These are phyloP conservation scores for Penicillium sp. DNA, from an alignment of 2,329 filamentous ascomycete species.

Conservation along the genomic window DNA sequence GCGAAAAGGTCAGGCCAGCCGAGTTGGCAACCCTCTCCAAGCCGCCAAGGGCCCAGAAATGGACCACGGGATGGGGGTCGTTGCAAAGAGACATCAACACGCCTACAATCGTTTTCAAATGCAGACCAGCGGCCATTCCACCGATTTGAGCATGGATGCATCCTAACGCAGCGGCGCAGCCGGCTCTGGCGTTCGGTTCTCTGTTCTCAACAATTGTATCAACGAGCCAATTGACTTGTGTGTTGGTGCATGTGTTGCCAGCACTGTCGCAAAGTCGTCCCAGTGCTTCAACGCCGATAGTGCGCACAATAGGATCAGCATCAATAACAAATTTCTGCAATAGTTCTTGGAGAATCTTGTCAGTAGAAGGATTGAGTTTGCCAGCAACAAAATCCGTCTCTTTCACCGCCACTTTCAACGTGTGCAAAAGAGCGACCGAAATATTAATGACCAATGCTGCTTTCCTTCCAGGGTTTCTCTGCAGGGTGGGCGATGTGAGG, in stretches of 20 bases:
- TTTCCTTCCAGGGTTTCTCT: slow-evolving; percentile 83
- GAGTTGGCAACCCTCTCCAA: slow-evolving; percentile 85
- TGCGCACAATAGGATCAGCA: slow-evolving; percentile 81
- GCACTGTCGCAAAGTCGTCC: slow-evolving; percentile 82
- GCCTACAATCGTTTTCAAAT: slow-evolving; percentile 94
- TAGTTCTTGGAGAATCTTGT: slow-evolving; percentile 68
- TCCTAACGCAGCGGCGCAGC: slow-evolving; percentile 90
- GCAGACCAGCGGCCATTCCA: slow-evolving; percentile 94
- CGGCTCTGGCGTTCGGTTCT: slow-evolving; percentile 88
- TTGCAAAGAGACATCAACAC: slow-evolving; percentile 98
- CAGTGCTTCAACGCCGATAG: slow-evolving; percentile 79
- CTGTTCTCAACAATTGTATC: slow-evolving; percentile 93
- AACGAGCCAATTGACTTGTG: slow-evolving; percentile 86
- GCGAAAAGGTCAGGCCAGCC: slow-evolving; percentile 86
- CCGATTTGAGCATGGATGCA: slow-evolving; percentile 94
- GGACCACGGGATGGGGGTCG: slow-evolving; percentile 90
- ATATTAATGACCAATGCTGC: slow-evolving; percentile 91
- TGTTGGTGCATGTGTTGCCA: slow-evolving; percentile 84
- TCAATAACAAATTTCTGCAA: slow-evolving; percentile 81
- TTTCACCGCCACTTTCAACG: slow-evolving; percentile 79
- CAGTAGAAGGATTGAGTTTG: slow-evolving; percentile 73
- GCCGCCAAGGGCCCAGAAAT: slow-evolving; percentile 94
- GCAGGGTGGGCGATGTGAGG: slow-evolving; percentile 74
- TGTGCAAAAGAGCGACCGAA: slow-evolving; percentile 74
- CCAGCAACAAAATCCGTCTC: slow-evolving; percentile 74